Conservation (phyloP, 768 basidiomycete species). For the Boletus bicolor region DNA sequence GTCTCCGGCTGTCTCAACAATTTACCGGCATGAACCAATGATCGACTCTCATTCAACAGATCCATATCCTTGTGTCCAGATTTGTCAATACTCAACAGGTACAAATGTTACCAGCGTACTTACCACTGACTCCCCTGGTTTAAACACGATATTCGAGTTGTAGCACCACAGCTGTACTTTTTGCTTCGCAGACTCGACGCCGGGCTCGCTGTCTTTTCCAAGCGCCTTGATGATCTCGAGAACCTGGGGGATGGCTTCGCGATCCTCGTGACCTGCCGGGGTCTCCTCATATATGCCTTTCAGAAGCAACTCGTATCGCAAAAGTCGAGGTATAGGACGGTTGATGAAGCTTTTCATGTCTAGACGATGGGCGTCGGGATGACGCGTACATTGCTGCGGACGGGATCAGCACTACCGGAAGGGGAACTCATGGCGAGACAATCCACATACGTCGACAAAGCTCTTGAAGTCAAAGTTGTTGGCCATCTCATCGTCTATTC, state of each 20-base stretch:
- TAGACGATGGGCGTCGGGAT: constrained; percentile 74
- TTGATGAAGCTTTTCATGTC: constrained; percentile 95
- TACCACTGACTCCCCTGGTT: constrained; percentile 68
- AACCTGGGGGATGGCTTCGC: constrained; percentile 77
- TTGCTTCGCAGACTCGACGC: constrained; percentile 78
- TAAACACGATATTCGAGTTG: constrained; percentile 75
- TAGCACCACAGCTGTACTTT: constrained; percentile 91
- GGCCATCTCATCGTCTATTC: constrained; percentile 84
- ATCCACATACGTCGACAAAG: constrained; percentile 68
- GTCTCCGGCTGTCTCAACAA: constrained; percentile 85
- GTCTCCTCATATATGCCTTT: constrained; percentile 78
- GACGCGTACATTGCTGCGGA: constrained; percentile 48
- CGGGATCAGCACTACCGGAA: background rate
- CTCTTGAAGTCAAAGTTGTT: constrained; percentile 76
- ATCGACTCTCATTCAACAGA: constrained; percentile 75
- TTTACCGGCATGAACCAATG: constrained; percentile 79
- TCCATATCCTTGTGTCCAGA: constrained; percentile 72
- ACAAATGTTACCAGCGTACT: constrained; percentile 13
- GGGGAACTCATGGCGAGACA: background rate
- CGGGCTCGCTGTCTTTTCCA: constrained; percentile 84
- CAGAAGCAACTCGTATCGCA: constrained; percentile 85
- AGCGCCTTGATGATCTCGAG: constrained; percentile 84
- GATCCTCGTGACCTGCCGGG: constrained; percentile 72
- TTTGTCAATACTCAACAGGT: background rate
- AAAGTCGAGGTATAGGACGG: constrained; percentile 83